Base-by-base conservation (phyloP, 176 grass and related monocot species). In the Oryza meridionalis region DNA sequence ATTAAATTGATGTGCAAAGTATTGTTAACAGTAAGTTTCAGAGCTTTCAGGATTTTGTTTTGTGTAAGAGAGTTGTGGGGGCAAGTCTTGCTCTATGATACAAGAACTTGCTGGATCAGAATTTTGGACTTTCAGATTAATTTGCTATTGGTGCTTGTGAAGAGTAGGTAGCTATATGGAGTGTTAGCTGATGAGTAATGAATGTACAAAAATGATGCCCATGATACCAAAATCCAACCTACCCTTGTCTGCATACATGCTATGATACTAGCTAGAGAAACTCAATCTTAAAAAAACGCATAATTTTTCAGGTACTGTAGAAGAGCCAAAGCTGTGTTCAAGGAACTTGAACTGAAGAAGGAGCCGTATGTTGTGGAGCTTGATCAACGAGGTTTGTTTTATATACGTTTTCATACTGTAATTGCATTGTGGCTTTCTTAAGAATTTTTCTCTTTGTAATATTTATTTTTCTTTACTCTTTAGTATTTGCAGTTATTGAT, bases 351-450 rank as follows among this genome's bases (percentile, higher is more conserved):
- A 19, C 62, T 87, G 61, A 89, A 89, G 79, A 89, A 87, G 68
- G 72, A 91, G 17, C 92, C 92, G 3, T 87, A 91, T 89, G 80
- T 94, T 2, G 86, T 94, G 24, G 92, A 94, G 84, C 86, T 94
- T 43, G 92, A 94, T 75, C 86, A 91, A 21, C 74, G 86, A 91
- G 92, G 92, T 94, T 76, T 83, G 67, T 74, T 83, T 49, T 66
- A 84, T 51, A 44, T 51, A 50, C 40, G 21, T 63, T 31, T 75
- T 53, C 15, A 5, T 47, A 72, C 27, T 27, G 6, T 1, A 22
- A 35, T 53, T 5, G 35, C 16, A n/a, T 11, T 5, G 4, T 26
- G 15, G 67, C 47, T 67, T 32, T 26, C 43, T 38, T 24, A 59
- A 11, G 31, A 32, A 25, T n/a, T 72, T 44, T 37, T 65, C 26